Conservation (phyloP, 495 filamentous ascomycete genomes). For the Annulohypoxylon bovei region DNA sequence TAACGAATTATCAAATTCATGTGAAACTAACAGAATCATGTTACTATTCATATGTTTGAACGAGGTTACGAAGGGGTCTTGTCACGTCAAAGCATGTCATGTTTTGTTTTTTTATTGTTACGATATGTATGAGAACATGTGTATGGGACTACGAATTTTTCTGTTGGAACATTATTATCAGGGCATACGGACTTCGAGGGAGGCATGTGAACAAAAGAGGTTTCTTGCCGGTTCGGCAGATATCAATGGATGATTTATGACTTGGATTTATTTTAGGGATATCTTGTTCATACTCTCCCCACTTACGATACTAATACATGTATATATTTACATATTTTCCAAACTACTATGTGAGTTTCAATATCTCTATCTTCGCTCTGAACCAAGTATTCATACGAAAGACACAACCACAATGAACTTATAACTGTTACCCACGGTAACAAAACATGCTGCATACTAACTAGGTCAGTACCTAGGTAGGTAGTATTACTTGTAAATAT, state of each 20-base stretch:
- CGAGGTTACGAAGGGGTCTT: background rate
- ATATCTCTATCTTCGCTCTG: background rate
- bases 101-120: conserved; percentile 20
- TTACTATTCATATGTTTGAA: conserved; percentile 10
- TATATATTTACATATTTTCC: background rate
- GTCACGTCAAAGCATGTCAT: background rate
- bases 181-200: conserved; percentile 2
- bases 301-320: background rate
- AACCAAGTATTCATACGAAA: background rate
- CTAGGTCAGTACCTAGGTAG: too few relatives aligned
- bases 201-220: background rate
- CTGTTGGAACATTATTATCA: background rate
- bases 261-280: background rate
- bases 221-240: conserved; percentile 2
- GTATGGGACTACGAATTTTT: conserved; percentile 27
- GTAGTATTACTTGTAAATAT: too few relatives aligned
- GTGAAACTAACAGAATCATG: conserved; percentile 27
- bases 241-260: conserved; percentile 6
- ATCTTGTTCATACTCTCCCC: background rate
- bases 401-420: too few relatives aligned
- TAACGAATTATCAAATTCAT: conserved; percentile 12
- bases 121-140: conserved; percentile 33
- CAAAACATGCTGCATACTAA: too few relatives aligned
- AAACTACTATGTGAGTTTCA: too few relatives aligned
- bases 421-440: too few relatives aligned